Conservation (phyloP, 192 early-diverging fungal species). For the Coemansia sp. region DNA sequence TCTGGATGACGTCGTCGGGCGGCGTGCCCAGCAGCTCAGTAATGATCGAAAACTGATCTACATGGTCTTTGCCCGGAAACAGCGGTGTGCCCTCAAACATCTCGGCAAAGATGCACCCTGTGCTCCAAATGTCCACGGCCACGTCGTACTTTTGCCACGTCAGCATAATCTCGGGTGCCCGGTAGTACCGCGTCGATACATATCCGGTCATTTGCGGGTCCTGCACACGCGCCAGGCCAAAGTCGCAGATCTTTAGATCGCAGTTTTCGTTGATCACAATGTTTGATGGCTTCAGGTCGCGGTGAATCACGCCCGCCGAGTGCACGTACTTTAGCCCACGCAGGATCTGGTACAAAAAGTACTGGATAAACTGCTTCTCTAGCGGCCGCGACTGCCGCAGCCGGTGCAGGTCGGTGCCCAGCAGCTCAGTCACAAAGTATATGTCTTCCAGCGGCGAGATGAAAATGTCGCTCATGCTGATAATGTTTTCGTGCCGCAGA, state of each 20-base stretch:
- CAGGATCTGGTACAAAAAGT: slow-evolving; percentile 97
- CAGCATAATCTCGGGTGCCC: slow-evolving; percentile 98
- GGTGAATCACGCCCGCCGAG: slow-evolving; percentile 91
- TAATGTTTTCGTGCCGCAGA: slow-evolving; percentile 94
- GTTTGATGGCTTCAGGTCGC: slow-evolving; percentile 96
- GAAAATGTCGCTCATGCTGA: slow-evolving; percentile 89
- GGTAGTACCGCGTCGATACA: slow-evolving; percentile 95
- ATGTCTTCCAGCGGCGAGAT: slow-evolving; percentile 91
- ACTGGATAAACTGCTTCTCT: slow-evolving; percentile 94
- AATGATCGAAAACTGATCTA: slow-evolving; percentile 95
- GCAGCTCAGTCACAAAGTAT: slow-evolving; percentile 96
- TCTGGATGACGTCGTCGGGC: slow-evolving; percentile 85
- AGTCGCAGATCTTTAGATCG: slow-evolving; percentile 98
- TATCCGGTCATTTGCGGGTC: slow-evolving; percentile 98
- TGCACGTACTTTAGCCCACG: slow-evolving; percentile 92
- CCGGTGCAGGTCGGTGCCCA: slow-evolving; percentile 94
- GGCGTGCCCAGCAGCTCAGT: slow-evolving; percentile 90
- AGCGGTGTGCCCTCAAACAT: slow-evolving; percentile 94
- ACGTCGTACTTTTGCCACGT: slow-evolving; percentile 97
- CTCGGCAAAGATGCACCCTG: slow-evolving; percentile 93
- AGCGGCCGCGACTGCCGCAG: slow-evolving; percentile 84
- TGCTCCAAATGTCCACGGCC: slow-evolving; percentile 94
- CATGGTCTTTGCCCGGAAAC: slow-evolving; percentile 93
- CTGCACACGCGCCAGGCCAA: slow-evolving; percentile 91
- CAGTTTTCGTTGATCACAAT: slow-evolving; percentile 98